These are phyloP conservation scores for Strigomonas culicis DNA, from an alignment of 208 protist species.

Conservation along the genomic window DNA sequence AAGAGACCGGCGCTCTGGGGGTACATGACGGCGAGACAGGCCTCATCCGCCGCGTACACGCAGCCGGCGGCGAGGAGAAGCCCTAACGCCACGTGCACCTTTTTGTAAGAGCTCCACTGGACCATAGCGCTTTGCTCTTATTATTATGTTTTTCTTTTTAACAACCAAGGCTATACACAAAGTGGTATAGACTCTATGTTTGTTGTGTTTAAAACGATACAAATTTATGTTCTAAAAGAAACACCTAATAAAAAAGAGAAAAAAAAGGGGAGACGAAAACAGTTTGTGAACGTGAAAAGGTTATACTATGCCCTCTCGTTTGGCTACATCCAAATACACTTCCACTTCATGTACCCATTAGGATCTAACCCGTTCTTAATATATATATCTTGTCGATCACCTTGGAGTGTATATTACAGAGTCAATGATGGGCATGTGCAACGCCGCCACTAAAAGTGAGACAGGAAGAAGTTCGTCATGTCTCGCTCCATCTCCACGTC, in stretches of 20 bases:
- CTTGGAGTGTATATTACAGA: too few relatives aligned
- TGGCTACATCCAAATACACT: too few relatives aligned
- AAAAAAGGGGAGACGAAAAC: constrained; percentile 9
- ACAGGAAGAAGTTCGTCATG: constrained; percentile 31
- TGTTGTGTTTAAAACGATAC: neutral
- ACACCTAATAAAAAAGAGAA: neutral
- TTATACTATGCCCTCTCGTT: neutral
- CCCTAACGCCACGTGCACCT: neutral
- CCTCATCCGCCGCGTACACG: constrained; percentile 8
- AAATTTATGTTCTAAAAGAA: neutral
- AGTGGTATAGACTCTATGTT: neutral
- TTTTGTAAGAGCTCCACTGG: neutral
- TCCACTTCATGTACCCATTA: too few relatives aligned
- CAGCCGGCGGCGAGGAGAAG: constrained; percentile 12
- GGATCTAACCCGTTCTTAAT: too few relatives aligned
- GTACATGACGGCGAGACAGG: constrained; percentile 73
- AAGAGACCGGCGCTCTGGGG: constrained; percentile 79
- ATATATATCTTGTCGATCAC: too few relatives aligned
- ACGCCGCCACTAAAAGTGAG: constrained; percentile 12
- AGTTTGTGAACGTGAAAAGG: neutral
- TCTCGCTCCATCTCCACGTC: constrained; percentile 22
- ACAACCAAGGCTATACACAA: neutral
- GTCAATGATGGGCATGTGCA: too few relatives aligned
- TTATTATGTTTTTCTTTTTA: neutral
- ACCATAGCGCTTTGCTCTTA: neutral